A percentile compares a stretch with the other conserved stretches of the same genome.
Evolutionary conservation across 2,329 filamentous ascomycete genomes (phyloP).

Genomic region (Clonostachys rhizophaga): DNA sequence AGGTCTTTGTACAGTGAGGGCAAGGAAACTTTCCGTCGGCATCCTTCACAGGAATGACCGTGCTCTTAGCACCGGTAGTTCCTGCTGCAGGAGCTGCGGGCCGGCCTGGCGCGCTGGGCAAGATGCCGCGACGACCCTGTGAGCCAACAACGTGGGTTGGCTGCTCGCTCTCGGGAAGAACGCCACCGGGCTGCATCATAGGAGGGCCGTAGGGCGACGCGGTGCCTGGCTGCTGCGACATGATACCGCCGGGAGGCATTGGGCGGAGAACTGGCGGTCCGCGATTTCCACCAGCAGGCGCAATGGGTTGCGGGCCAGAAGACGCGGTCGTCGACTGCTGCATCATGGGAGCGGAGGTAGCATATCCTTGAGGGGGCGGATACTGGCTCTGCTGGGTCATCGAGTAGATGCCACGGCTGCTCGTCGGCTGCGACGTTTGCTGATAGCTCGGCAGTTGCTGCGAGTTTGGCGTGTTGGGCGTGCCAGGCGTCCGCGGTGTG

Average conservation of each 20-base stretch:
- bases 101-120: conserved; percentile 85
- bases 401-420: conserved; percentile 44
- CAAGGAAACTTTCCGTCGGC: conserved; percentile 98
- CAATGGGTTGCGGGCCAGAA: conserved; percentile 71
- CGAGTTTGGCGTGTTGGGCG: conserved; percentile 56
- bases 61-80: conserved; percentile 67
- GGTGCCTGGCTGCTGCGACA: conserved; percentile 49
- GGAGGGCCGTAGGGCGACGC: conserved; percentile 56
- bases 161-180: conserved; percentile 49
- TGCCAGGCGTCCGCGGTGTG: conserved; percentile 58
- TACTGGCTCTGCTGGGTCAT: conserved; percentile 51
- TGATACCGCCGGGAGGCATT: conserved; percentile 65
- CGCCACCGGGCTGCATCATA: conserved; percentile 42
- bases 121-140: conserved; percentile 84
- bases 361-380: conserved; percentile 49
- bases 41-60: conserved; percentile 87
- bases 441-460: conserved; percentile 49
- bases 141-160: conserved; percentile 93
- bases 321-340: conserved; percentile 62
- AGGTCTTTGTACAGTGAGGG: conserved; percentile 97
- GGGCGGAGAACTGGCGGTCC: conserved; percentile 59
- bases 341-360: conserved; percentile 56
- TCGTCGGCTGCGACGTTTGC: conserved; percentile 40
- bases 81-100: conserved; percentile 71
- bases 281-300: conserved; percentile 60